Percentiles rank a stretch among this genome's conserved stretches.
phyloP scores from a whole-genome alignment of 2,329 filamentous ascomycete genomes.

The Botrytis aclada region DNA sequence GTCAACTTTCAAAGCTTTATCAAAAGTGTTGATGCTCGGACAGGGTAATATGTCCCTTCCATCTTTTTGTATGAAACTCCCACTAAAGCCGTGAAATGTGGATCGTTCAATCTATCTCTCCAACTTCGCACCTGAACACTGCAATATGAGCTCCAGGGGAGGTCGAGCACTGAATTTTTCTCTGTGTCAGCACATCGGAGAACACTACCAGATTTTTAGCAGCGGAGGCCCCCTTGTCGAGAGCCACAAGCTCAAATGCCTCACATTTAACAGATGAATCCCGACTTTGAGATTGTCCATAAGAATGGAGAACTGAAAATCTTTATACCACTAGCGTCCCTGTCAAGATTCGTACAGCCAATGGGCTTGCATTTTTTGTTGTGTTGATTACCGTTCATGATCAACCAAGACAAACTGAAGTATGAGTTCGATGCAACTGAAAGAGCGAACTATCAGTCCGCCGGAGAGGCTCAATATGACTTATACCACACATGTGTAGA shows the following conservation, averaged over 20 bases:
- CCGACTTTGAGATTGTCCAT: not conserved
- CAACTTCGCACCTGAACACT: not conserved
- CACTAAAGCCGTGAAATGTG: not conserved
- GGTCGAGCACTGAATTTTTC: not conserved
- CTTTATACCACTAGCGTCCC: not conserved
- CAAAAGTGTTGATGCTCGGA: not conserved
- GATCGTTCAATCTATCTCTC: not conserved
- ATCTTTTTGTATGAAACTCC: not conserved
- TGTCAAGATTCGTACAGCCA: not conserved
- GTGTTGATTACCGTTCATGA: not conserved
- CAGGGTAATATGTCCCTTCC: not conserved
- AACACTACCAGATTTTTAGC: not conserved
- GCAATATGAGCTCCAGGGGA: not conserved
- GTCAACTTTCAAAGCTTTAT: not conserved
- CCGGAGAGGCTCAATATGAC: not conserved
- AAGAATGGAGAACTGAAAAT: not conserved
- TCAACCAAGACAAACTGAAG: not conserved
- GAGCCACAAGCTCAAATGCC: not conserved
- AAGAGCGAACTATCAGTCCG: not conserved
- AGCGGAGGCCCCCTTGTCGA: not conserved
- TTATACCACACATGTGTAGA: not conserved
- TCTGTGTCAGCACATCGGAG: not conserved
- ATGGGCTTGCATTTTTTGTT: not conserved
- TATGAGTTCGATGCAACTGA: not conserved
- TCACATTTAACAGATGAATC: not conserved